A percentile compares a stretch with the other conserved stretches of the same genome.
Evolutionary conservation across 2,329 filamentous ascomycete genomes (phyloP).

Genomic region (Cercospora nicotianae): DNA sequence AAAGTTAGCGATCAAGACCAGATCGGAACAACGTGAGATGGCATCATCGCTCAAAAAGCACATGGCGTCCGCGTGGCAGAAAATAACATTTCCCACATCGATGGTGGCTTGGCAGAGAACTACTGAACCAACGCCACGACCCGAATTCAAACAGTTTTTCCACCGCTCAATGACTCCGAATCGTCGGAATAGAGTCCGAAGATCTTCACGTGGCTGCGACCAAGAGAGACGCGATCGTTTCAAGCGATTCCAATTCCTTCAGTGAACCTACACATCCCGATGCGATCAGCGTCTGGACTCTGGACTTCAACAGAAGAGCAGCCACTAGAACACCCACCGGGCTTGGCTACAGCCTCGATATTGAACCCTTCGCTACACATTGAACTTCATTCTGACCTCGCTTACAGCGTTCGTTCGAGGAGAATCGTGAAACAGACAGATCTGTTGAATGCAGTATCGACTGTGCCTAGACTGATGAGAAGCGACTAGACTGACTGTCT

Average conservation of each 20-base stretch:
- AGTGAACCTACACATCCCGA: neutral
- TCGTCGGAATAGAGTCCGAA: neutral
- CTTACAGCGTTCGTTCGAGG: neutral
- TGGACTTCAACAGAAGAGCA: neutral
- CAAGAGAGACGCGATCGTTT: neutral
- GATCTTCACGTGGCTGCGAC: neutral
- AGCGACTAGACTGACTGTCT: neutral
- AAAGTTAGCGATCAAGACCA: neutral
- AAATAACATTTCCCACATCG: neutral
- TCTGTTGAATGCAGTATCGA: neutral
- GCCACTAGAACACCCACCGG: neutral
- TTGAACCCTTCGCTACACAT: neutral
- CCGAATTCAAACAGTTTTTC: neutral
- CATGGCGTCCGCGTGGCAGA: neutral
- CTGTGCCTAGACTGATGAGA: neutral
- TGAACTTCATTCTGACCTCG: neutral
- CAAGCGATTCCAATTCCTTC: neutral
- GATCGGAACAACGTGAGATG: neutral
- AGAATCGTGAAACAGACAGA: neutral
- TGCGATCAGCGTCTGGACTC: neutral
- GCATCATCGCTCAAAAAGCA: neutral
- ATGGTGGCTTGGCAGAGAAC: neutral
- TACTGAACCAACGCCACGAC: neutral
- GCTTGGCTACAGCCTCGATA: neutral
- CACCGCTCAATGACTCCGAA: neutral